phyloP scores from a whole-genome alignment of 1,139 yeast species.

The Yamadazyma friedrichii region DNA sequence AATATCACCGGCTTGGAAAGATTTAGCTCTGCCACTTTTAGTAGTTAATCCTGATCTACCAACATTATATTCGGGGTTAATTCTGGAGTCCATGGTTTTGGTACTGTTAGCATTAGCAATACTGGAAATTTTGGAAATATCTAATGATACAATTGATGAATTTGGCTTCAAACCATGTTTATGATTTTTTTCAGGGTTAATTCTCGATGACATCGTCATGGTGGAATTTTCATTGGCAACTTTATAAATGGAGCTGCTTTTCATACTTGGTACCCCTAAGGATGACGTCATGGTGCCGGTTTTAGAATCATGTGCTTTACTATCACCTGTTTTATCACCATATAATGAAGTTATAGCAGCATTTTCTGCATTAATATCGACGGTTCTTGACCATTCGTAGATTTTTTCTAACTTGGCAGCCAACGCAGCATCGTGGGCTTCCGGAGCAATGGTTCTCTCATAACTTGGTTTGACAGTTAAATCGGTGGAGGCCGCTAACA shows the following conservation, averaged over 20 bases:
- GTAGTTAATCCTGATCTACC: slow-evolving; percentile 41
- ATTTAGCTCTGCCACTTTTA: slow-evolving; percentile 29
- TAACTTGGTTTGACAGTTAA: slow-evolving; percentile 60
- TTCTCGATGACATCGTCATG: slow-evolving; percentile 46
- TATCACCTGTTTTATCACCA: slow-evolving; percentile 15
- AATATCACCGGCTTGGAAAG: slow-evolving; percentile 42
- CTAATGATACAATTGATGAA: slow-evolving; percentile 26
- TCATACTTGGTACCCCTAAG: slow-evolving; percentile 41
- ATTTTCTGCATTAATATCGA: slow-evolving; percentile 46
- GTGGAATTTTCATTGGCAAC: slow-evolving; percentile 46
- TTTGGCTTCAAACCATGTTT: slow-evolving; percentile 47
- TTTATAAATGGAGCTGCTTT: slow-evolving; percentile 35
- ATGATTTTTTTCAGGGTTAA: slow-evolving; percentile 42
- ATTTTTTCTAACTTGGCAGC: slow-evolving; percentile 48
- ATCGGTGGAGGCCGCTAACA: slow-evolving; percentile 67
- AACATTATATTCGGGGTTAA: slow-evolving; percentile 42
- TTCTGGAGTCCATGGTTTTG: slow-evolving; percentile 39
- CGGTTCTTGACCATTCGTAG: slow-evolving; percentile 45
- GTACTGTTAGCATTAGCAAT: slow-evolving; percentile 46
- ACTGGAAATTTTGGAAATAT: slow-evolving; percentile 41
- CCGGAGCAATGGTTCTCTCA: slow-evolving; percentile 60
- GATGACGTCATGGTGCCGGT: slow-evolving; percentile 11
- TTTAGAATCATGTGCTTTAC: slow-evolving; percentile 27
- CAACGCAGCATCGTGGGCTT: slow-evolving; percentile 65
- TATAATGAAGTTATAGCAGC: slow-evolving; percentile 35